A percentile compares a stretch with the other conserved stretches of the same genome.
These are phyloP conservation scores for Luffa acutangula DNA, from an alignment of 306 rosid genomes.

Conservation along the genomic window DNA sequence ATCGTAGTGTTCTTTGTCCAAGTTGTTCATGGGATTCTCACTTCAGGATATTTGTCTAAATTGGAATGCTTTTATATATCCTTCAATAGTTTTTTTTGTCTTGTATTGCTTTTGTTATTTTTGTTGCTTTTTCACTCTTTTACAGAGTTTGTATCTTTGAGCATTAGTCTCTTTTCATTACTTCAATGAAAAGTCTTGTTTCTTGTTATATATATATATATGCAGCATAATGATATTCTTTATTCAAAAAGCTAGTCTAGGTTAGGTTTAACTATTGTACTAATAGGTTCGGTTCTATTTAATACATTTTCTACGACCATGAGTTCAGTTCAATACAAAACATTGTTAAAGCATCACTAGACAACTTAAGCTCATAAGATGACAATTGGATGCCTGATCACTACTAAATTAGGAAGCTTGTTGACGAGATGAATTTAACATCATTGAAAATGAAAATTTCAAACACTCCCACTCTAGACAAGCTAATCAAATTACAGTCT, in stretches of 20 bases:
- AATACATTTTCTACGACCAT: background rate
- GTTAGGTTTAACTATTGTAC: background rate
- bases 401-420: background rate
- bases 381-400: background rate
- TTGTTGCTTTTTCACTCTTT: no score
- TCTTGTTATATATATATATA: no score
- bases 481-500: slow-evolving; percentile 14
- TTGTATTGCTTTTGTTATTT: no score
- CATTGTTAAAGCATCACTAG: background rate
- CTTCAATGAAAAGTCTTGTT: no score
- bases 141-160: no score
- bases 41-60: no score
- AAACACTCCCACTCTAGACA: background rate
- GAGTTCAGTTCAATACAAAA: background rate
- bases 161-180: no score
- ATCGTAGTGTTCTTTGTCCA: no score
- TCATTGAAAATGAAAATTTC: background rate
- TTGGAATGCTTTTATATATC: no score
- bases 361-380: background rate
- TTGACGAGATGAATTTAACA: background rate
- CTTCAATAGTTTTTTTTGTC: no score
- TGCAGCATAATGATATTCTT: background rate
- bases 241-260: background rate
- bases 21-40: no score
- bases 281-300: background rate